Base-by-base conservation (phyloP, 805 yeast genomes). In the Metschnikowia lunata region DNA sequence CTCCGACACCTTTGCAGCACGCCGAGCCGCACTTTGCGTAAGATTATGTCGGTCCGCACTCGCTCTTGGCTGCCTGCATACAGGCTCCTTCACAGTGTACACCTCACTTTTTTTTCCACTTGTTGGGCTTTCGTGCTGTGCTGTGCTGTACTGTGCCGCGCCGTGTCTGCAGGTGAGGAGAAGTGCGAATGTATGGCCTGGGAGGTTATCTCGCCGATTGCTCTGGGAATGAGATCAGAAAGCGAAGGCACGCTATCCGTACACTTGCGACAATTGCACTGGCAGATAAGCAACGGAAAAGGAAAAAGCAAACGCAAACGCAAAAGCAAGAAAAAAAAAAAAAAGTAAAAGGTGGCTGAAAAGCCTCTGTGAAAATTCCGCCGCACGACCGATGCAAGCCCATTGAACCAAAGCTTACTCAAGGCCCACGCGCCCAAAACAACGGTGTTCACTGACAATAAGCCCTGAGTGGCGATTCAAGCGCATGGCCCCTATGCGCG, bases 401-500 rank as follows among this genome's bases (percentile, higher is more conserved):
- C 23, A 18, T 18, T 18, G 23, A 18, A 18, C 23, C 23, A 18
- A 3, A 18, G 23, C 3, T 5, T 3, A 18, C 3, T 18, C 23
- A 18, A 18, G 23, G 31, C 31, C 31, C 31, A 12, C 31, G n/a
- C n/a, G 6, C n/a, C n/a, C n/a, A 12, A 29, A 29, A 29, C 31
- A 29, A 10, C 31, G n/a, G 31, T 29, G 31, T 29, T 10, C n/a
- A 11, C 31, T 11, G 31, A 12, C 31, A 32, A 11, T 8, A 32
- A 32, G 13, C 37, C 23, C n/a, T 8, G 15, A 8, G 41, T 36
- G 41, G 46, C 41, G 15, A 26, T 31, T 29, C 45, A 41, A 40
- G 39, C 36, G 47, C 47, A 43, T 43, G 35, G 36, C 34, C 33
- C 36, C 31, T 38, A 39, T 43, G 44, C 43, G 38, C 39, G 42